These are phyloP conservation scores for Rhamnella rubrinervis DNA, from an alignment of 331 rosid species.

Conservation along the genomic window DNA sequence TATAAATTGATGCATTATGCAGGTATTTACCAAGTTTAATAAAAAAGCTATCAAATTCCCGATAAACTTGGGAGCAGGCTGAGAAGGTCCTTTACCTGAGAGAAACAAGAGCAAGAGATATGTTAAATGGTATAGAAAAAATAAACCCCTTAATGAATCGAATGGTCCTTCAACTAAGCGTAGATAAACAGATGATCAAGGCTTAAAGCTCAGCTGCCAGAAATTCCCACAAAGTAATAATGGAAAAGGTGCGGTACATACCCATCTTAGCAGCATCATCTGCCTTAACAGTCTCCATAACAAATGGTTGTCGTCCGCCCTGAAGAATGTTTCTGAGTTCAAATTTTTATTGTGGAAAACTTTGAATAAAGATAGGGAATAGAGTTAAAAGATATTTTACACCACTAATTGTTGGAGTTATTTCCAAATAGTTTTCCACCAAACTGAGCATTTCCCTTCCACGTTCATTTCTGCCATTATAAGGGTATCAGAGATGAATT, in stretches of 20 bases:
- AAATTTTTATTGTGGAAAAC: background rate
- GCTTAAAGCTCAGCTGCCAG: background rate
- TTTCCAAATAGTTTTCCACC: constrained; percentile 66
- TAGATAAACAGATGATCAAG: background rate
- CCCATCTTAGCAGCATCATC: constrained; percentile 93
- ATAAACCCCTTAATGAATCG: background rate
- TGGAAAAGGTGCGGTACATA: constrained; percentile 32
- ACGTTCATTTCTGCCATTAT: constrained; percentile 72
- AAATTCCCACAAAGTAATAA: background rate
- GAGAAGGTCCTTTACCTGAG: constrained; percentile 85
- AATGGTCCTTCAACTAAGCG: background rate
- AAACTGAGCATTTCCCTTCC: constrained; percentile 88
- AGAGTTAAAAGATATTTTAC: constrained; percentile 43
- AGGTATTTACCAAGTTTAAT: constrained; percentile 70
- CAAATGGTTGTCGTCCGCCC: constrained; percentile 84
- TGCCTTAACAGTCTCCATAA: constrained; percentile 92
- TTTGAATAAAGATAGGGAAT: background rate
- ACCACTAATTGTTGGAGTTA: constrained; percentile 57
- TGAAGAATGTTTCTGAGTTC: constrained; percentile 32
- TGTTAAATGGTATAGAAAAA: background rate
- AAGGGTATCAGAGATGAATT: constrained; percentile 2
- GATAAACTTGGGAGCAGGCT: constrained; percentile 83
- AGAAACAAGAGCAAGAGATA: constrained; percentile 8
- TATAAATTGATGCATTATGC: constrained; percentile 4
- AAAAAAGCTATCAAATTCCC: constrained; percentile 85